phyloP scores from a whole-genome alignment of 805 yeast species.

The Teunomyces tritomae region DNA sequence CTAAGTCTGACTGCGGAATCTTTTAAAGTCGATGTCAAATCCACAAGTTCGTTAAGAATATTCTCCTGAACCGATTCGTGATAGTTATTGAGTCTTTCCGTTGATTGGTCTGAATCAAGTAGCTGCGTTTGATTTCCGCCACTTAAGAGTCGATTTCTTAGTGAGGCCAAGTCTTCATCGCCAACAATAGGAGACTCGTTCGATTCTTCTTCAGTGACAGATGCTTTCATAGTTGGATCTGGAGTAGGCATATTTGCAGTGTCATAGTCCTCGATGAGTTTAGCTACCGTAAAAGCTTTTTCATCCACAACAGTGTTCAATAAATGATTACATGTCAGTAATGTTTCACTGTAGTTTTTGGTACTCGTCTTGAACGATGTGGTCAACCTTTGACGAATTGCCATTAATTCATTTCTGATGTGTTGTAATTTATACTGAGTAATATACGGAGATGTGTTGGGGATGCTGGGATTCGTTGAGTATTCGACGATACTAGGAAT shows the following conservation, averaged over 20 bases:
- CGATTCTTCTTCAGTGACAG: background rate
- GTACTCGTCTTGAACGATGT: constrained; percentile 9
- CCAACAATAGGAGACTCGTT: constrained; percentile 1
- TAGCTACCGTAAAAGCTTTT: constrained; percentile 17
- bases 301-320: constrained; percentile 18
- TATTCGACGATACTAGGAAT: constrained; percentile 11
- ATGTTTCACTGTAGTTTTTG: constrained; percentile 11
- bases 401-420: constrained; percentile 15
- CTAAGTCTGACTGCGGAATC: constrained; percentile 45
- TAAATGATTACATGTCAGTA: constrained; percentile 14
- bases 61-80: constrained; percentile 49
- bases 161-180: constrained; percentile 19
- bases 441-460: constrained; percentile 19
- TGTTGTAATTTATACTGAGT: constrained; percentile 18
- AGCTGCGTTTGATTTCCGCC: constrained; percentile 18
- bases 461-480: background rate
- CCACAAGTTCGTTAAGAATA: constrained; percentile 46
- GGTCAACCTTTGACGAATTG: constrained; percentile 5
- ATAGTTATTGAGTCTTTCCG: constrained; percentile 29
- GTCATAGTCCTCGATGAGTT: constrained; percentile 12
- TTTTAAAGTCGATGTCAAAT: constrained; percentile 47
- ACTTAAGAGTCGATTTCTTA: constrained; percentile 24
- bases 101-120: constrained; percentile 9
- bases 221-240: background rate
- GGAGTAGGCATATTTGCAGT: constrained; percentile 2